phyloP scores from a whole-genome alignment of 1,139 yeast genomes.

The Hansenula anomala region DNA sequence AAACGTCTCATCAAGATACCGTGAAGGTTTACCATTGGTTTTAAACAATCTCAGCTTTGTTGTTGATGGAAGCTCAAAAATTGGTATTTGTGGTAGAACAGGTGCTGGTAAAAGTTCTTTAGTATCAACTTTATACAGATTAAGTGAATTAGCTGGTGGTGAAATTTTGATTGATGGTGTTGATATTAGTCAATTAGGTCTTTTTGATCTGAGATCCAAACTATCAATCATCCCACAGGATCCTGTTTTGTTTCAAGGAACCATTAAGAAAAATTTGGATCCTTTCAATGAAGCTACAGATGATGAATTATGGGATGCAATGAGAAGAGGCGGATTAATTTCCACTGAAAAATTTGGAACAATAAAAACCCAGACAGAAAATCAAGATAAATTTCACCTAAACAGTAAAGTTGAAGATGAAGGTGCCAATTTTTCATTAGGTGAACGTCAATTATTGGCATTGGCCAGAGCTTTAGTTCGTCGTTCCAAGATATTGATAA shows the following conservation, averaged over 20 bases:
- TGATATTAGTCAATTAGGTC: constrained; percentile 41
- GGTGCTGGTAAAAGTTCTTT: constrained; percentile 64
- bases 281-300: constrained; percentile 45
- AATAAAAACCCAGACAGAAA: constrained; percentile 27
- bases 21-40: constrained; percentile 63
- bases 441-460: constrained; percentile 73
- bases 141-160: constrained; percentile 43
- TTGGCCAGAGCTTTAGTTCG: constrained; percentile 77
- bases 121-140: constrained; percentile 51
- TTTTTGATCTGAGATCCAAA: constrained; percentile 42
- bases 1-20: constrained; percentile 54
- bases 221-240: constrained; percentile 61
- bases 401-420: constrained; percentile 67
- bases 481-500: constrained; percentile 56
- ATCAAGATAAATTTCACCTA: constrained; percentile 58
- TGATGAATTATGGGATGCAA: constrained; percentile 45
- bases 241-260: constrained; percentile 54
- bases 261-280: constrained; percentile 50
- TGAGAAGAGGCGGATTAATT: constrained; percentile 63
- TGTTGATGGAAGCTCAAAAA: constrained; percentile 39
- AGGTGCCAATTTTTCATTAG: constrained; percentile 70
- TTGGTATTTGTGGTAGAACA: constrained; percentile 62
- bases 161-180: constrained; percentile 44
- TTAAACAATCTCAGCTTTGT: constrained; percentile 44
- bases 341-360: constrained; percentile 29